These are phyloP conservation scores for Leccinum incarnatum DNA, from an alignment of 768 basidiomycete species.

Conservation along the genomic window DNA sequence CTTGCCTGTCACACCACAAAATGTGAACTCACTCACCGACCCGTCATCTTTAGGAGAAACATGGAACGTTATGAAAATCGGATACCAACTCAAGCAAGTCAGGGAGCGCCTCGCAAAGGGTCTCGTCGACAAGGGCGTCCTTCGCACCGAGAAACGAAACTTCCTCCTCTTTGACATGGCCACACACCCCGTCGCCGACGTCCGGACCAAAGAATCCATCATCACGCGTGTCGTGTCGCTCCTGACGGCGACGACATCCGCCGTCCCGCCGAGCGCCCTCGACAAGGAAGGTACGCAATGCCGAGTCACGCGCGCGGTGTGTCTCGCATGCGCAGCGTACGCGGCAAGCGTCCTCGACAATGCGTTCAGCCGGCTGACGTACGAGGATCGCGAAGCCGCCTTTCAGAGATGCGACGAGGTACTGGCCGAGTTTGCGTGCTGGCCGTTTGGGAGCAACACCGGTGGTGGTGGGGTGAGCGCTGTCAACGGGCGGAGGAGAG, in stretches of 20 bases:
- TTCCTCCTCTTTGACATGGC: conserved; percentile 99
- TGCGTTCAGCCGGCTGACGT: conserved; percentile 82
- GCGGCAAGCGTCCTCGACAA: conserved; percentile 96
- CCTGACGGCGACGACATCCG: conserved; percentile 78
- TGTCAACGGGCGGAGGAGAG: conserved; percentile 40
- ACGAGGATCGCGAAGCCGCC: conserved; percentile 91
- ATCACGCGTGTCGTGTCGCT: conserved; percentile 73
- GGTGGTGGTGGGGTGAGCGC: conserved; percentile 16
- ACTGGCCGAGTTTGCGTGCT: conserved; percentile 83
- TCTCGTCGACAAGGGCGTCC: conserved; percentile 95
- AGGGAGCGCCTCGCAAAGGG: conserved; percentile 96
- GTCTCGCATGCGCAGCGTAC: conserved; percentile 87
- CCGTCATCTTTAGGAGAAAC: conserved; percentile 73
- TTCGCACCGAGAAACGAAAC: conserved; percentile 99
- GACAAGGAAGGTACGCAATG: conserved; percentile 79
- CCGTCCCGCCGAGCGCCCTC: conserved; percentile 73
- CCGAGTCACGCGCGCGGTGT: conserved; percentile 75
- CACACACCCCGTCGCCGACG: conserved; percentile 94
- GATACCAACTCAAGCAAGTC: conserved; percentile 98
- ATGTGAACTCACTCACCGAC: background rate
- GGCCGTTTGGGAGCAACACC: conserved; percentile 71
- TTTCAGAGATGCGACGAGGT: conserved; percentile 94
- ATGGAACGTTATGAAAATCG: conserved; percentile 99
- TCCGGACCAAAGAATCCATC: conserved; percentile 84
- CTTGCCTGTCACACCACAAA: background rate